Evolutionary conservation across 306 rosid genomes (phyloP).

Genomic region (Astragalus glycyphyllos): DNA sequence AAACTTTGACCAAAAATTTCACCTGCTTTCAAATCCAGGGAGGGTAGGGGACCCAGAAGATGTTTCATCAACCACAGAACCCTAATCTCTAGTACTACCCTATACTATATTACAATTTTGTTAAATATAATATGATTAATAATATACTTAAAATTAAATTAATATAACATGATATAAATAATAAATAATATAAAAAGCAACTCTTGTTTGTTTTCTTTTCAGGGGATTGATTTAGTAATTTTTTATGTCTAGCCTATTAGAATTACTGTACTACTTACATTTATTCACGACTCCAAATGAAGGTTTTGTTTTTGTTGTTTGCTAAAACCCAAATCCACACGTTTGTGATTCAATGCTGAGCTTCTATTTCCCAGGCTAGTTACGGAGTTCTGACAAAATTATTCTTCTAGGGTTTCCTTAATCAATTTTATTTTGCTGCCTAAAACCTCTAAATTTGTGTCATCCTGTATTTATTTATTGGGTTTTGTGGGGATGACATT

Average conservation of each 20-base stretch:
- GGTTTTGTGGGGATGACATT: constrained; percentile 36
- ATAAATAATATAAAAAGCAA: not conserved
- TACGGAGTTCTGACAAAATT: constrained; percentile 48
- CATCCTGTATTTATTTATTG: constrained; percentile 10
- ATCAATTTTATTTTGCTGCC: constrained; percentile 20
- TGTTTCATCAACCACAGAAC: constrained; percentile 51
- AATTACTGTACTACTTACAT: not conserved
- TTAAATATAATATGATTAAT: not conserved
- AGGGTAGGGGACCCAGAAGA: constrained; percentile 39
- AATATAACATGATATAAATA: too few relatives aligned
- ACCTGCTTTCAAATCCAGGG: constrained; percentile 29
- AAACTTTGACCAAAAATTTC: constrained; percentile 55
- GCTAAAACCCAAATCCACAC: constrained; percentile 41
- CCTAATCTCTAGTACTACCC: constrained; percentile 53
- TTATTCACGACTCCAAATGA: constrained; percentile 25
- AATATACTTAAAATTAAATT: too few relatives aligned
- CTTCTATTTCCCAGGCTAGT: constrained; percentile 39
- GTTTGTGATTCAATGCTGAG: not conserved
- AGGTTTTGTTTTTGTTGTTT: not conserved
- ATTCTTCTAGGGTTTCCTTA: constrained; percentile 55
- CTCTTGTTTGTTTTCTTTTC: not conserved
- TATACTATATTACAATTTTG: constrained; percentile 6
- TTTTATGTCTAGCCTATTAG: not conserved
- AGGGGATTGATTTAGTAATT: constrained; percentile 7
- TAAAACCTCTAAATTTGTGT: not conserved